Conservation (phyloP, 23 red algal genomes). For the Pyropia yezoensis region DNA sequence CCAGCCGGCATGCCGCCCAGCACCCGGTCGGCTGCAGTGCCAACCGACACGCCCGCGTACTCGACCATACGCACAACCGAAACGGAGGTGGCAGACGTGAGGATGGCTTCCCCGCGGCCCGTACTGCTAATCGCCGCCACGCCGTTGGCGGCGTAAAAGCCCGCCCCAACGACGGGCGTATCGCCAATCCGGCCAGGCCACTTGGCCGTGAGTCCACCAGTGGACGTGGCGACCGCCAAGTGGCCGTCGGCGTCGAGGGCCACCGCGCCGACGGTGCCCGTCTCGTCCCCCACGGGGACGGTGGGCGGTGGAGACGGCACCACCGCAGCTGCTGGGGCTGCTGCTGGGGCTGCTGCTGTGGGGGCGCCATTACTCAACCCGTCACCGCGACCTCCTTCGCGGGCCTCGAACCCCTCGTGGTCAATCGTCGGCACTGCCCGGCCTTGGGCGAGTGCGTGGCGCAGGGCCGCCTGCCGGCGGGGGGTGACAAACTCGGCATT, state of each 20-base stretch:
- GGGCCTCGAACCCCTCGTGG: too few species aligned
- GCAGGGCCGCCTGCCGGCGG: too few species aligned
- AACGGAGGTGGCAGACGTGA: slow-evolving; percentile 22
- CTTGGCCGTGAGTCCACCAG: slow-evolving; percentile 60
- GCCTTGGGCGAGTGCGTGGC: too few species aligned
- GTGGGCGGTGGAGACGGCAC: too few species aligned
- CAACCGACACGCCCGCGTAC: slow-evolving; percentile 24
- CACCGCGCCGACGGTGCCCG: slow-evolving; percentile 54
- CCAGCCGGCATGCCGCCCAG: slow-evolving; percentile 26
- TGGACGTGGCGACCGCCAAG: slow-evolving; percentile 65
- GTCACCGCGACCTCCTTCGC: too few species aligned
- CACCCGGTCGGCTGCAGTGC: slow-evolving; percentile 32
- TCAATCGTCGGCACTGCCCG: too few species aligned
- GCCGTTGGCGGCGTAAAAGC: slow-evolving; percentile 55
- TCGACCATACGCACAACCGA: slow-evolving; percentile 29
- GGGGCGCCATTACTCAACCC: too few species aligned
- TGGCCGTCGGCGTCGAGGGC: slow-evolving; percentile 44
- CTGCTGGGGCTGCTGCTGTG: too few species aligned
- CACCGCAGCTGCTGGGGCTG: too few species aligned
- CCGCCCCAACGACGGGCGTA: slow-evolving; percentile 52
- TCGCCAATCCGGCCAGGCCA: slow-evolving; percentile 65
- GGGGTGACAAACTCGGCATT: too few species aligned
- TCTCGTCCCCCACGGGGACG: slow-evolving; percentile 8
- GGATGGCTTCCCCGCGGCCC: slow-evolving; percentile 48
- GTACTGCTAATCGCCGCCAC: slow-evolving; percentile 37